Percentiles rank a stretch among this genome's conserved stretches.
Conservation (phyloP, 2,329 filamentous ascomycete species). For the Helotiales sp. region DNA sequence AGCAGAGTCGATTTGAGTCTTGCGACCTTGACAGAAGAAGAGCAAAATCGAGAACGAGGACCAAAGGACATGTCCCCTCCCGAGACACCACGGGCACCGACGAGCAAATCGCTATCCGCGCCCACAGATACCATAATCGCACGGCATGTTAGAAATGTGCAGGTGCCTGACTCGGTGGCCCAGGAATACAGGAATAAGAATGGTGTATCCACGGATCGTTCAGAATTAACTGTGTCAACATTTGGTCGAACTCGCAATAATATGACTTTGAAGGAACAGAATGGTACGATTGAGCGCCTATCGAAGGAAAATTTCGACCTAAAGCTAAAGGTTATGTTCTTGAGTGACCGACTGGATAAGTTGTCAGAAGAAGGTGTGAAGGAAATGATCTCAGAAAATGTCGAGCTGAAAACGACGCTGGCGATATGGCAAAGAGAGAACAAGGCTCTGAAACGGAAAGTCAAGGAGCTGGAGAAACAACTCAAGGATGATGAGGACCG, state of each 20-base stretch:
- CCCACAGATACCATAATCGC: slow-evolving; percentile 88
- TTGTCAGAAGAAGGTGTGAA: slow-evolving; percentile 95
- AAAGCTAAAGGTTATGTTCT: slow-evolving; percentile 95
- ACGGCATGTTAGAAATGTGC: slow-evolving; percentile 84
- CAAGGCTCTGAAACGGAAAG: slow-evolving; percentile 74
- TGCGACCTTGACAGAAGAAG: slow-evolving; percentile 61
- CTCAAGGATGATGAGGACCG: slow-evolving; percentile 64
- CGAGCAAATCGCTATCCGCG: slow-evolving; percentile 55
- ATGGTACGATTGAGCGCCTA: slow-evolving; percentile 91
- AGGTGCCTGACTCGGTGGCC: slow-evolving; percentile 85
- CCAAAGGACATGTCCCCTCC: slow-evolving; percentile 51
- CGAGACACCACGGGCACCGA: slow-evolving; percentile 68
- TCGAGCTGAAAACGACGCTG: slow-evolving; percentile 88
- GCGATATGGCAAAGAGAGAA: slow-evolving; percentile 89
- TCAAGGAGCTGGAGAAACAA: slow-evolving; percentile 85
- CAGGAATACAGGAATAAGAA: slow-evolving; percentile 81
- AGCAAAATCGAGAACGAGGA: slow-evolving; percentile 45
- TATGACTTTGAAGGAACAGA: slow-evolving; percentile 94
- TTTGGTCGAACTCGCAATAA: slow-evolving; percentile 61
- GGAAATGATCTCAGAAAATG: slow-evolving; percentile 97
- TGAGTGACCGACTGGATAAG: slow-evolving; percentile 90
- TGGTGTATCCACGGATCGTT: slow-evolving; percentile 56
- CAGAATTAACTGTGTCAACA: slow-evolving; percentile 49
- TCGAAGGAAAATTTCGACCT: slow-evolving; percentile 98
- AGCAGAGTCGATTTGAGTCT: slow-evolving; percentile 45